Evolutionary conservation across 2,329 filamentous ascomycete genomes (phyloP), one percentile per base, ranked within the genome.

Genomic region (Botrytis deweyae): DNA sequence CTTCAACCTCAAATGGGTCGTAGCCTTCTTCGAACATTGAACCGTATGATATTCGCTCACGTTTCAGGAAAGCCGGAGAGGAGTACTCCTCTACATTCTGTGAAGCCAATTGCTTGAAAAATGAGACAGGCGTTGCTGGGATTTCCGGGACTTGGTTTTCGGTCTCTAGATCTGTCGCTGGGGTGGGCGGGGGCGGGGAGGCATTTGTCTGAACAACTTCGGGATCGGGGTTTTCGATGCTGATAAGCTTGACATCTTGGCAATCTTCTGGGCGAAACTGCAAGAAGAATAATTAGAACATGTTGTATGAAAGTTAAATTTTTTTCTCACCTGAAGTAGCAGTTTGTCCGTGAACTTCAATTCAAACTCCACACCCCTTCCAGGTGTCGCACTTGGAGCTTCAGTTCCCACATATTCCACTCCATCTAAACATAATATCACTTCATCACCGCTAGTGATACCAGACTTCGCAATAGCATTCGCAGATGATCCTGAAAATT

Each of bases 1-100:
- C 89, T 40, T 92, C 92, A 74, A 93, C 90, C 22, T 80, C 81
- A 70, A 95, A 91, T 5, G 90, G 88, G 78, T 94, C 90, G 76
- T 89, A 87, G 1, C 86, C 86, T 7, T 87, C 87, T 76, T 92
- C 89, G 69, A 91, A 89, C 0, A 92, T 82, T 0, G 89, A 88
- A 1, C 91, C 91, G 73, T 91, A 91, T 0, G 92, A 94, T 6
- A 92, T 84, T 72, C 92, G 87, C 22, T 89, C 87, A 71, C 91
- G 87, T 81, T 92, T 95, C 33, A 93, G 83, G 77, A 97, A 97
- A 0, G 93, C 93, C 0, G 94, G 94, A 4, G 94, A 97, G 7
- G 88, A 85, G 84, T 90, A 96, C 77, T 91, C 88, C 29, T 77
- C 76, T 40, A 85, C 83, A 63, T 84, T 78, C 14, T 84, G 84